phyloP scores from a whole-genome alignment of 257 asterid genomes.

The Penstemon davidsonii region DNA sequence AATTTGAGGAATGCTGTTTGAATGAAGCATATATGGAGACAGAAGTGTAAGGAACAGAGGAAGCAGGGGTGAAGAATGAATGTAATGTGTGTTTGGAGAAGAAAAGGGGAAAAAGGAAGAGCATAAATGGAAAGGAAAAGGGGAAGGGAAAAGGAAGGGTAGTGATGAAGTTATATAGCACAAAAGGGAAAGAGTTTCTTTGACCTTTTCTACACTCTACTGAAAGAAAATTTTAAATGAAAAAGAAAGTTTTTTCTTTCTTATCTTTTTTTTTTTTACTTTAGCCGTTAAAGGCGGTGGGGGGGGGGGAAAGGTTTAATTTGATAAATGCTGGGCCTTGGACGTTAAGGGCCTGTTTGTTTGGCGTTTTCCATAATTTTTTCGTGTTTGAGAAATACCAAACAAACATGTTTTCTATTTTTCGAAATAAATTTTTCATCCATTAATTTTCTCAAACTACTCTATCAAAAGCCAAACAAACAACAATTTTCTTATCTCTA shows the following conservation, averaged over 20 bases:
- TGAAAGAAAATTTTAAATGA: neutral
- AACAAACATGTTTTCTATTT: no score
- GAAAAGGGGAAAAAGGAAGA: slow-evolving; percentile 23
- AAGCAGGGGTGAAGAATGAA: neutral
- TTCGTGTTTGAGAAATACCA: no score
- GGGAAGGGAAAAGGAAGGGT: slow-evolving; percentile 45
- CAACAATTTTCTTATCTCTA: no score
- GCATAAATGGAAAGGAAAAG: slow-evolving; percentile 22
- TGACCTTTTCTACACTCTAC: slow-evolving; percentile 38
- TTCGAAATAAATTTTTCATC: no score
- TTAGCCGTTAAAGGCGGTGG: slow-evolving; percentile 59
- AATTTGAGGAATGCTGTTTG: slow-evolving; percentile 11
- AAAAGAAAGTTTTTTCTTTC: no score
- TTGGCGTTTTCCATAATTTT: no score
- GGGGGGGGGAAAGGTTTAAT: slow-evolving; percentile 20
- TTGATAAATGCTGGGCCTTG: slow-evolving; percentile 67
- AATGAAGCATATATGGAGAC: neutral
- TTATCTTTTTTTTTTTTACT: neutral
- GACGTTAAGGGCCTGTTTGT: no score
- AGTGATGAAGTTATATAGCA: slow-evolving; percentile 51
- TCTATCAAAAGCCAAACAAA: no score
- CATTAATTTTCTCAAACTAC: no score
- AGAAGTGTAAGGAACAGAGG: slow-evolving; percentile 6
- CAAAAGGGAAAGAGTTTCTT: slow-evolving; percentile 40
- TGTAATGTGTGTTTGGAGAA: slow-evolving; percentile 30